Evolutionary conservation across 306 rosid species (phyloP).

Genomic region (Medicago lupulina): DNA sequence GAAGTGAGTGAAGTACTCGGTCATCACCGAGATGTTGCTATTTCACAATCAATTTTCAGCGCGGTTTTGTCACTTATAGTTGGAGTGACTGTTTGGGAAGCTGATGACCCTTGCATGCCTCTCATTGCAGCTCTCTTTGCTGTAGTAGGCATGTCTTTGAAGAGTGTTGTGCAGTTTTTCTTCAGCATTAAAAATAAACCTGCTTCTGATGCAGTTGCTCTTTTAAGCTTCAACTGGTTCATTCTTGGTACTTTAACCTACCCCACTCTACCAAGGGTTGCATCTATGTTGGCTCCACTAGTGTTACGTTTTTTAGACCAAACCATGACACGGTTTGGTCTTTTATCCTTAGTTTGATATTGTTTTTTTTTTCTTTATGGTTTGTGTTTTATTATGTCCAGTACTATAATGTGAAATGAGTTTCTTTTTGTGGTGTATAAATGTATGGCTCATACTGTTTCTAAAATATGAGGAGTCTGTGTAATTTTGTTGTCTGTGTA

Average conservation of each 20-base stretch:
- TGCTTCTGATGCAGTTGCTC: constrained; percentile 77
- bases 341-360: constrained; percentile 39
- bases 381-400: constrained; percentile 32
- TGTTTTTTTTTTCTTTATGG: neutral
- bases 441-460: constrained; percentile 32
- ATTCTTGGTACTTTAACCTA: constrained; percentile 78
- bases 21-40: constrained; percentile 58
- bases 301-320: constrained; percentile 35
- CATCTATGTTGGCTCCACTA: constrained; percentile 50
- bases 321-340: constrained; percentile 44
- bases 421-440: constrained; percentile 22
- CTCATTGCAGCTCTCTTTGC: constrained; percentile 77
- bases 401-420: constrained; percentile 34
- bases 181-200: constrained; percentile 67
- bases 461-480: constrained; percentile 31
- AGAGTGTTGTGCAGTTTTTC: constrained; percentile 77
- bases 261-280: constrained; percentile 72
- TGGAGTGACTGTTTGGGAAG: constrained; percentile 72
- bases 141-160: constrained; percentile 81
- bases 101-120: constrained; percentile 81
- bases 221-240: constrained; percentile 85
- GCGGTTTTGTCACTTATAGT: constrained; percentile 71
- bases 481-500: constrained; percentile 20
- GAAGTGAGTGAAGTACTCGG: constrained; percentile 34
- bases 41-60: constrained; percentile 73